Percentiles rank a stretch among this genome's conserved stretches.
Conservation (phyloP, 2,329 filamentous ascomycete genomes). For the Phialophora tarda region DNA sequence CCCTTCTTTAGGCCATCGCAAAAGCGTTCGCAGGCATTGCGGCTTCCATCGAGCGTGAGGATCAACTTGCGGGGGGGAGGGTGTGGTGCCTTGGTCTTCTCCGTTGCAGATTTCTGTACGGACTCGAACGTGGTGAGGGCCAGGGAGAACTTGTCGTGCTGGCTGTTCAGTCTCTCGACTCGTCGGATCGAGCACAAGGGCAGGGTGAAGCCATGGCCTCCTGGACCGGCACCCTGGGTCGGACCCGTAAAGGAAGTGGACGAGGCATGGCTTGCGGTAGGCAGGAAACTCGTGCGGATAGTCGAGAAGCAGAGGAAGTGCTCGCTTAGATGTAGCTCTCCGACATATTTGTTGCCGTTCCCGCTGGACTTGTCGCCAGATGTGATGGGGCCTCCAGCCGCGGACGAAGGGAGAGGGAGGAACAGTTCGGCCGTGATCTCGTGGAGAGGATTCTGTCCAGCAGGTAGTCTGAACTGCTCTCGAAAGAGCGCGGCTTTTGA, state of each 20-base stretch:
- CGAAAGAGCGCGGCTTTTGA: slow-evolving; percentile 94
- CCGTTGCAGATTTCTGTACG: slow-evolving; percentile 60
- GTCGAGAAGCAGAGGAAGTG: slow-evolving; percentile 97
- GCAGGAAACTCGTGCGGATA: slow-evolving; percentile 83
- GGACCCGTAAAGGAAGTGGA: slow-evolving; percentile 88
- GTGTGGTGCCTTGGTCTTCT: slow-evolving; percentile 40
- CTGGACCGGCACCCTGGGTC: slow-evolving; percentile 88
- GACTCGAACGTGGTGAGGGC: slow-evolving; percentile 95
- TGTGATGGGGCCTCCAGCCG: slow-evolving; percentile 48
- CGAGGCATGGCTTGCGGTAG: slow-evolving; percentile 76
- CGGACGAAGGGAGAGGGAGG: slow-evolving; percentile 72
- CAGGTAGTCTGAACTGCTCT: slow-evolving; percentile 92
- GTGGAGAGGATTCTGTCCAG: slow-evolving; percentile 88
- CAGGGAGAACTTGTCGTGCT: slow-evolving; percentile 89
- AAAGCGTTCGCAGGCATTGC: slow-evolving; percentile 89
- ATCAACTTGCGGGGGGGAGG: slow-evolving; percentile 74
- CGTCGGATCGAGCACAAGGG: slow-evolving; percentile 88
- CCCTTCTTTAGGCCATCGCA: slow-evolving; percentile 95
- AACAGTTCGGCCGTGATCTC: slow-evolving; percentile 97
- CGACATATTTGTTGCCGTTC: slow-evolving; percentile 82
- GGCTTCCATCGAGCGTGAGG: slow-evolving; percentile 85
- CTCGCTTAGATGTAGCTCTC: slow-evolving; percentile 92
- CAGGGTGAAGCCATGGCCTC: slow-evolving; percentile 93
- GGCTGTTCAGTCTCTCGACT: slow-evolving; percentile 90
- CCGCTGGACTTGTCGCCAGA: slow-evolving; percentile 67